Conservation (phyloP, 2,329 filamentous ascomycete genomes). For the Sarocladium brachiariae region DNA sequence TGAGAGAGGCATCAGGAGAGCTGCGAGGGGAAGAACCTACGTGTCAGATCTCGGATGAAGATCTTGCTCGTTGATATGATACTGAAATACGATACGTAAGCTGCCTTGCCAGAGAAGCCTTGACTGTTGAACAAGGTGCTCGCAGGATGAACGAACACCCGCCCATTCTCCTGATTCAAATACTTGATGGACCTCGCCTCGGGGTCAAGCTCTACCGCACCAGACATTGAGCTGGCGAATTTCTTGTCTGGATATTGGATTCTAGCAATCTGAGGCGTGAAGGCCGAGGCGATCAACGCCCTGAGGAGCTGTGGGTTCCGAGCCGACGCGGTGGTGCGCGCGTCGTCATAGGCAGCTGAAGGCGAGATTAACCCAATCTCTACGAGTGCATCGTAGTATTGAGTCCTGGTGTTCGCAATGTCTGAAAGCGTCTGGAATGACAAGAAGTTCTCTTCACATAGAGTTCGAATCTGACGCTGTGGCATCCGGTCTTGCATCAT, state of each 20-base stretch:
- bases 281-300: slow-evolving; percentile 65
- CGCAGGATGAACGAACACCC: slow-evolving; percentile 88
- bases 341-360: slow-evolving; percentile 23
- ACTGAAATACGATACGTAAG: slow-evolving; percentile 83
- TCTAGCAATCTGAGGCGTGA: slow-evolving; percentile 79
- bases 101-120: slow-evolving; percentile 64
- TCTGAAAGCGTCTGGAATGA: slow-evolving; percentile 78
- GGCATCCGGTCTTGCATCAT: slow-evolving; percentile 51
- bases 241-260: slow-evolving; percentile 96
- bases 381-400: slow-evolving; percentile 78
- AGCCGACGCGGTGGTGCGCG: slow-evolving; percentile 16
- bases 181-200: slow-evolving; percentile 90
- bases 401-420: slow-evolving; percentile 76
- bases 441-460: slow-evolving; percentile 82
- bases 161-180: slow-evolving; percentile 75
- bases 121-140: slow-evolving; percentile 82
- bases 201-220: slow-evolving; percentile 86
- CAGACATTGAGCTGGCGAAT: slow-evolving; percentile 78
- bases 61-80: slow-evolving; percentile 91
- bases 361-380: slow-evolving; percentile 72
- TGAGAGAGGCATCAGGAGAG: background rate
- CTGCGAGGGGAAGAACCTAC: slow-evolving; percentile 42
- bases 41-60: slow-evolving; percentile 85
- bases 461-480: slow-evolving; percentile 60
- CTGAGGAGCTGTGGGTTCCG: slow-evolving; percentile 49